These are phyloP conservation scores for Moesziomyces sp. DNA, from an alignment of 1,284 basidiomycete genomes.

Conservation along the genomic window DNA sequence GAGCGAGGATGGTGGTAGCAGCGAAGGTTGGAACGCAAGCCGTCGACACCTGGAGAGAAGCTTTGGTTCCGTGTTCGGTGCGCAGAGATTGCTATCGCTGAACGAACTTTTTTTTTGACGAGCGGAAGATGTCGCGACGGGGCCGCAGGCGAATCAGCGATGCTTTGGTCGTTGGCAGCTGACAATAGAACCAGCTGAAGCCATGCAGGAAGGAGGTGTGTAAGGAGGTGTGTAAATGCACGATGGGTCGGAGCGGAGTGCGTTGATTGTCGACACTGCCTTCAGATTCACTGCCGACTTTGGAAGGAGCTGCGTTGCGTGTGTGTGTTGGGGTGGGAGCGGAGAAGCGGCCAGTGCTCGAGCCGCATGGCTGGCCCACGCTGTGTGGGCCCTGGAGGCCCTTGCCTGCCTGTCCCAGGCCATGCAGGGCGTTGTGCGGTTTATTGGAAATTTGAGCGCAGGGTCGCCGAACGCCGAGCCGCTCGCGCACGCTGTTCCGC, in stretches of 20 bases:
- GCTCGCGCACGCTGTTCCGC: too few relatives aligned
- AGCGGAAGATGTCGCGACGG: background rate
- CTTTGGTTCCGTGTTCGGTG: too few relatives aligned
- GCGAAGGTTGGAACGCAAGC: slow-evolving; percentile 1
- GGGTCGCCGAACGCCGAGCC: background rate
- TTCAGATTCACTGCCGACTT: background rate
- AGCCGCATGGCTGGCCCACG: too few relatives aligned
- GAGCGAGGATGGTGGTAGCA: background rate
- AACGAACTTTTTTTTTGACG: background rate
- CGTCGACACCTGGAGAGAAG: background rate
- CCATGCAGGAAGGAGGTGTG: background rate
- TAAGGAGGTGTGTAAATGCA: background rate
- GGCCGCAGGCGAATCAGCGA: background rate
- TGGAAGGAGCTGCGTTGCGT: background rate
- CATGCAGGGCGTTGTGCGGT: background rate
- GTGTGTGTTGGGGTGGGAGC: background rate
- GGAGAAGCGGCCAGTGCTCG: too few relatives aligned
- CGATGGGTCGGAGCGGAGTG: background rate
- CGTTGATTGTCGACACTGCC: background rate
- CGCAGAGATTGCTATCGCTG: too few relatives aligned
- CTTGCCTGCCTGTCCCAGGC: too few relatives aligned
- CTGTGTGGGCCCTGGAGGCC: too few relatives aligned
- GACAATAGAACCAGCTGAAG: background rate
- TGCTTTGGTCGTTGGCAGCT: background rate
- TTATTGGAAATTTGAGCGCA: background rate